A percentile compares a stretch with the other conserved stretches of the same genome.
Evolutionary conservation across 164 flowering plant species (phyloP).

Genomic region (Berberis vulgaris): DNA sequence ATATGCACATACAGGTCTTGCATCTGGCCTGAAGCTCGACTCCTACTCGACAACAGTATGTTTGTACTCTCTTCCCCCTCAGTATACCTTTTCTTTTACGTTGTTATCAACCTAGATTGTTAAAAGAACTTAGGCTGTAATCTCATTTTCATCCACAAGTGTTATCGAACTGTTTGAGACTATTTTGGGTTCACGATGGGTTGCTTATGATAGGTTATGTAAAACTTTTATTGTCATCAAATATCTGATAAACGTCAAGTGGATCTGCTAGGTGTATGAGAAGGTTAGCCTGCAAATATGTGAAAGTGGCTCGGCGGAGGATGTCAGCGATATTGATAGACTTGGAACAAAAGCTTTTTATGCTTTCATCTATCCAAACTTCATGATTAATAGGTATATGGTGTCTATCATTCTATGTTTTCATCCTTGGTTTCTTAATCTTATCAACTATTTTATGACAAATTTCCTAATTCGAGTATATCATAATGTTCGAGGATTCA

Average conservation of each 20-base stretch:
- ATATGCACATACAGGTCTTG: conserved; percentile 84
- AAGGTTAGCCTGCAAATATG: conserved; percentile 82
- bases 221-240: not conserved
- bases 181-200: not conserved
- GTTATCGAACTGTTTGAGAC: not conserved
- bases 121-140: no score
- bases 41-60: conserved; percentile 73
- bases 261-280: conserved; percentile 47
- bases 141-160: not conserved
- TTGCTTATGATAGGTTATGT: not conserved
- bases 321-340: conserved; percentile 42
- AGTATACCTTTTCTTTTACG: conserved; percentile 2
- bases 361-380: conserved; percentile 90
- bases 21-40: conserved; percentile 73
- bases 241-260: conserved; percentile 9
- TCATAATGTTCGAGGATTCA: not conserved
- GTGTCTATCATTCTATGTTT: not conserved
- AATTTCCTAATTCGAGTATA: not conserved
- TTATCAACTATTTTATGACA: not conserved
- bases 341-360: conserved; percentile 77
- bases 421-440: not conserved
- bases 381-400: conserved; percentile 79
- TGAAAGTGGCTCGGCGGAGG: conserved; percentile 29
- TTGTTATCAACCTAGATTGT: not conserved
- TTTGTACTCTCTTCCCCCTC: conserved; percentile 2